These are phyloP conservation scores for Teunomyces tritomae DNA, from an alignment of 805 yeast species.

Conservation along the genomic window DNA sequence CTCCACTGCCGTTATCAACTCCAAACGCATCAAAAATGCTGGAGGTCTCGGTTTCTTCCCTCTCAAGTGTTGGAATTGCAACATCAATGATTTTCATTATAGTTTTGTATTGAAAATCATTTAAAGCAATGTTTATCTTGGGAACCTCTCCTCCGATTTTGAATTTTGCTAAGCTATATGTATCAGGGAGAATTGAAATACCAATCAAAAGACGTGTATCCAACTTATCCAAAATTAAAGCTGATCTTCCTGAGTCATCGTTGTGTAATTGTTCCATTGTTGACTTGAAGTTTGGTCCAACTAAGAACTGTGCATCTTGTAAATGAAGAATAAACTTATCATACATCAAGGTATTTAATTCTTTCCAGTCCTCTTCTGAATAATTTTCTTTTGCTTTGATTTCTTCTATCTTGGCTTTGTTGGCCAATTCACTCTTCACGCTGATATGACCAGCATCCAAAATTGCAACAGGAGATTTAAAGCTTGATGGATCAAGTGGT, in stretches of 20 bases:
- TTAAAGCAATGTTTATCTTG: constrained; percentile 62
- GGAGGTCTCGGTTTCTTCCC: constrained; percentile 29
- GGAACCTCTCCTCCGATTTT: constrained; percentile 79
- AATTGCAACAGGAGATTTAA: constrained; percentile 85
- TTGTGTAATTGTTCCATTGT: constrained; percentile 70
- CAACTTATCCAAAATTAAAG: constrained; percentile 71
- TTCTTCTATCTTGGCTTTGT: constrained; percentile 62
- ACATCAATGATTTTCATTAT: constrained; percentile 74
- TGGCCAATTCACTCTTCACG: constrained; percentile 75
- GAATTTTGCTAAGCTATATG: constrained; percentile 67
- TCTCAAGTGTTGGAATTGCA: constrained; percentile 56
- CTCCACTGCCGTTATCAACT: constrained; percentile 10
- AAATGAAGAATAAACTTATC: constrained; percentile 77
- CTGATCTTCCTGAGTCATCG: constrained; percentile 40
- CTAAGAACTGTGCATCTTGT: constrained; percentile 82
- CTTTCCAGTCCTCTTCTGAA: constrained; percentile 68
- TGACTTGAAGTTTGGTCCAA: constrained; percentile 78
- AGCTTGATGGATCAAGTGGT: constrained; percentile 75
- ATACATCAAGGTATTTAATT: constrained; percentile 77
- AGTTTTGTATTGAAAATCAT: constrained; percentile 87
- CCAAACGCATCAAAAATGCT: constrained; percentile 37
- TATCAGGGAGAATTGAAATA: constrained; percentile 81
- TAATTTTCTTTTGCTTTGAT: constrained; percentile 63
- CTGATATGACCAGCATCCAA: constrained; percentile 96
- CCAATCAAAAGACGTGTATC: constrained; percentile 74